These are phyloP conservation scores for Collybiopsis luxurians DNA, from an alignment of 768 basidiomycete genomes.

Conservation along the genomic window DNA sequence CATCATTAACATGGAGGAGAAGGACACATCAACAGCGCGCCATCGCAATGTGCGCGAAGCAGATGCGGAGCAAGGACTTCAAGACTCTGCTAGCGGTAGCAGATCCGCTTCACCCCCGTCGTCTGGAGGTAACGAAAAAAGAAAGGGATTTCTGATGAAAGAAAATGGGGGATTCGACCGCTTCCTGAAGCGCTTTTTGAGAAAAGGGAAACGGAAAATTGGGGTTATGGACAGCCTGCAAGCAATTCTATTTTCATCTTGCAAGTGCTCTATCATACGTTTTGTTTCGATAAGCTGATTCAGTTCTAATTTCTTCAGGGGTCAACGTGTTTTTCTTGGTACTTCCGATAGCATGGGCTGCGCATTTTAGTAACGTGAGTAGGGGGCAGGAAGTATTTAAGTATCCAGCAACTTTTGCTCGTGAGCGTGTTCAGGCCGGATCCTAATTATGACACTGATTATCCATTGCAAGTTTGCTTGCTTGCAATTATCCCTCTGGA, in stretches of 20 bases:
- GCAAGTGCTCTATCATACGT: constrained; percentile 25
- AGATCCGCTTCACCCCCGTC: background rate
- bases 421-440: constrained; percentile 24
- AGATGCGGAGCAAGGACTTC: background rate
- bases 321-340: constrained; percentile 56
- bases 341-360: constrained; percentile 60
- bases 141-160: background rate
- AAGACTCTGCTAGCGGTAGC: background rate
- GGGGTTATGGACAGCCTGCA: constrained; percentile 42
- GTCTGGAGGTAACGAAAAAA: background rate
- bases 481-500: constrained; percentile 66
- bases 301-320: constrained; percentile 33
- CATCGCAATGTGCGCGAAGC: background rate
- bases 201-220: constrained; percentile 43
- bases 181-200: constrained; percentile 44
- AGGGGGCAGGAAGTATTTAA: constrained; percentile 24
- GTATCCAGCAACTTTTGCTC: constrained; percentile 37
- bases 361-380: constrained; percentile 38
- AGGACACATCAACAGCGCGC: background rate
- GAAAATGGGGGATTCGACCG: background rate
- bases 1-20: background rate
- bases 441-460: background rate
- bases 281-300: no score
- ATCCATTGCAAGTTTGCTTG: constrained; percentile 51
- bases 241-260: constrained; percentile 50